A percentile compares a stretch with the other conserved stretches of the same genome.
phyloP scores from a whole-genome alignment of 345 rosid species.

The Draba incana region DNA sequence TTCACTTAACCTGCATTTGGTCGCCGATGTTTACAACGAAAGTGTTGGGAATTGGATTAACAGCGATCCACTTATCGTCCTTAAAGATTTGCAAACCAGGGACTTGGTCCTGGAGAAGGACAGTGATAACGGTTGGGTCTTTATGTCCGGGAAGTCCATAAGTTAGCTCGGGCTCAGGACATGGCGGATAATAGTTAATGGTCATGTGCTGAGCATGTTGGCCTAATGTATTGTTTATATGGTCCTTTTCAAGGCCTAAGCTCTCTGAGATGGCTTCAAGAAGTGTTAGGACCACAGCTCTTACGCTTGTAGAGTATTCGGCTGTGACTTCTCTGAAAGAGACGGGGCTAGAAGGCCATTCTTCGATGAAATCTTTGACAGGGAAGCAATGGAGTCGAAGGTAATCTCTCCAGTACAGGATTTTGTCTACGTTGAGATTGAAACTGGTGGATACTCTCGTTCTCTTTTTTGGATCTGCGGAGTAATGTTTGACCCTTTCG shows the following conservation, averaged over 20 bases:
- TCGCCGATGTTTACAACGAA: conserved; percentile 74
- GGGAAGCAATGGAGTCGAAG: conserved; percentile 80
- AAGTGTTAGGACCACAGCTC: conserved; percentile 54
- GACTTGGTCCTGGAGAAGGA: conserved; percentile 79
- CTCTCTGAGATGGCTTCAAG: conserved; percentile 82
- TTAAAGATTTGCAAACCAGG: conserved; percentile 70
- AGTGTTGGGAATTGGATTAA: conserved; percentile 65
- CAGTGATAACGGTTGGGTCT: conserved; percentile 66
- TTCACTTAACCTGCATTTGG: conserved; percentile 60
- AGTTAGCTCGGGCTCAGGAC: conserved; percentile 81
- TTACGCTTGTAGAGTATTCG: conserved; percentile 55
- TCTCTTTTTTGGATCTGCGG: conserved; percentile 61
- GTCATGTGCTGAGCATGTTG: conserved; percentile 84
- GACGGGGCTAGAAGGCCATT: conserved; percentile 81
- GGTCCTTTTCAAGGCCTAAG: conserved; percentile 59
- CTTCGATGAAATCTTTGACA: conserved; percentile 54
- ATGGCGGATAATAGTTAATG: conserved; percentile 79
- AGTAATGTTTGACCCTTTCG: conserved; percentile 70
- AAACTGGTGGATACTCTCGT: conserved; percentile 77
- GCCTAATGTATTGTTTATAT: conserved; percentile 45
- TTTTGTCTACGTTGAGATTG: conserved; percentile 64
- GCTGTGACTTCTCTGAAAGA: conserved; percentile 61
- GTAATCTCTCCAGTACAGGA: conserved; percentile 84
- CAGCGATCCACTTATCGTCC: conserved; percentile 67
- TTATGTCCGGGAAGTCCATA: conserved; percentile 78